Base-by-base conservation (phyloP, 176 grass and related monocot genomes). In the Triticum timopheevii region DNA sequence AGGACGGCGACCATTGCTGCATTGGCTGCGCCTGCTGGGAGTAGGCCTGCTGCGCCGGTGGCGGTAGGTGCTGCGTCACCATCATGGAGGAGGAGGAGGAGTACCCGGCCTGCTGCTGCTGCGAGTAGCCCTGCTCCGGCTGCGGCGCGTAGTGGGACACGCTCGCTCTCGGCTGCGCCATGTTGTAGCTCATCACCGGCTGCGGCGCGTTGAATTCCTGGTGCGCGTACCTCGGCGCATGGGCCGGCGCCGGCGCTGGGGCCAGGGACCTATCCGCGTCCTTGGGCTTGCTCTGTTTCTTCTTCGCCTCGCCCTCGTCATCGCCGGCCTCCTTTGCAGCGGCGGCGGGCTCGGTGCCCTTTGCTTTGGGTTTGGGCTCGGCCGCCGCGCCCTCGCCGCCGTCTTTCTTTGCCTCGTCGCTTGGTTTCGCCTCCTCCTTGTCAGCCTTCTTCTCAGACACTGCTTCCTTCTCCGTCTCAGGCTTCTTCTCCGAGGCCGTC, bases 141-240 rank as follows among this genome's bases (percentile, higher is more conserved):
- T 61, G 84, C 61, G 86, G 85, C 16, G 88, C 85, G 86, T 82
- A 94, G 90, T 92, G 85, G 7, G 94, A 91, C 6, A 90, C 62
- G 92, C 94, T 94, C 11, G 82, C 19, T 8, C 54, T 88, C 20
- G 90, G 94, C 72, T 94, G 92, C 42, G 90, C 59, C 80, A 45
- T 40, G 85, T 94, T 59, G 77, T 97, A 97, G 76, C 92, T 94
- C 92, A 97, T 16, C 87, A 92, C 82, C 47, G 89, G 86, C 88
- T 91, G 92, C 52, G 85, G 79, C 13, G 70, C 15, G 83, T 47
- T 44, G 76, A 83, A 73, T 10, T 76, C 78, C 22, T 72, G 78
- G 68, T 78, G 30, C 80, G 31, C 69, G 40, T 84, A 39, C 30
- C 50, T 52, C 49, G 49, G 49, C 49, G 2, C 49, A 52, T 52